A percentile compares a stretch with the other conserved stretches of the same genome.
phyloP scores from a whole-genome alignment of 345 rosid species.

The Arabidopsis suecica region DNA sequence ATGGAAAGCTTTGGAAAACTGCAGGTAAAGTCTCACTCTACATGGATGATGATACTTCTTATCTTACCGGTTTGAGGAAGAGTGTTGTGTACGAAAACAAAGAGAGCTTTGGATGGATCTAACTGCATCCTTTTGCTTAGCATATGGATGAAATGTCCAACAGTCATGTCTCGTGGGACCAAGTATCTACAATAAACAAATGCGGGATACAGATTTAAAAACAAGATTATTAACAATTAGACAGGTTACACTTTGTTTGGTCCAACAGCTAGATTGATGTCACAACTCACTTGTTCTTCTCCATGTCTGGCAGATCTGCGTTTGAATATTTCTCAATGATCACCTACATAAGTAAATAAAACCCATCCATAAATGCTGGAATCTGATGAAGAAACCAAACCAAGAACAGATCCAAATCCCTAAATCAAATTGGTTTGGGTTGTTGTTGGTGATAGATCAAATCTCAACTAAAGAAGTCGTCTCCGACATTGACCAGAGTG shows the following conservation, averaged over 20 bases:
- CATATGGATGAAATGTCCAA: constrained; percentile 80
- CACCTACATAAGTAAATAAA: constrained; percentile 39
- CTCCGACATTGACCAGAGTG: constrained; percentile 21
- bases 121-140: constrained; percentile 62
- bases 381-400: neutral
- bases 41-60: neutral
- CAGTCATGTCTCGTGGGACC: constrained; percentile 83
- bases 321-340: constrained; percentile 70
- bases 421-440: too few relatives aligned
- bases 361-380: neutral
- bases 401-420: too few relatives aligned
- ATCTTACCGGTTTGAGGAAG: constrained; percentile 75
- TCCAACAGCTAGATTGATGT: neutral
- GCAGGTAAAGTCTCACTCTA: neutral
- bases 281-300: constrained; percentile 66
- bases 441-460: too few relatives aligned
- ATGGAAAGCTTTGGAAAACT: neutral
- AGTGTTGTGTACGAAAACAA: constrained; percentile 68
- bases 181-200: constrained; percentile 38
- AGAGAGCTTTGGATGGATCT: constrained; percentile 67
- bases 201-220: too few relatives aligned
- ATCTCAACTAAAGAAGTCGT: too few relatives aligned
- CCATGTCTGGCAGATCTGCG: constrained; percentile 77
- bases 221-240: neutral
- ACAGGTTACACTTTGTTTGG: neutral